Base-by-base conservation (phyloP, 352 stramenopile species). In the Detonula confervacea region DNA sequence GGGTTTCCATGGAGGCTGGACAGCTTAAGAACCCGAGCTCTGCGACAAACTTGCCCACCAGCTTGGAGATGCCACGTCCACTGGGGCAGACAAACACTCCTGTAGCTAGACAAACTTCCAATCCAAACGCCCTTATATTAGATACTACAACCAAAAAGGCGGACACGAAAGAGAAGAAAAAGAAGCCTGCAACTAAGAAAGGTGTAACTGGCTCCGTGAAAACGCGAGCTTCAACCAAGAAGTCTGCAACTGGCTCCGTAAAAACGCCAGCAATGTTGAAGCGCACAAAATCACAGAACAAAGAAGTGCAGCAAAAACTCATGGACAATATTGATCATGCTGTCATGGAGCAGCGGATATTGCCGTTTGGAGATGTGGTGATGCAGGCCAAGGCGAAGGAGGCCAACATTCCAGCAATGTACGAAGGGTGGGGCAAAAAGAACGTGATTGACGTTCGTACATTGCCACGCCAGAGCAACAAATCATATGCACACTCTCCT, bases 281-380 rank as follows among this genome's bases (percentile, higher is more conserved):
- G 12, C 35, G 35, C 6, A 44, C 6, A 12, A 44, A 44, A 12
- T 44, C 35, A 44, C 12, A 12, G 35, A 44, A 6, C 11, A 78
- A 89, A n/a, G n/a, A n/a, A n/a, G n/a, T n/a, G 63, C 90, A 87
- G 52, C 80, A 78, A 47, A 76, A 89, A 42, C 65, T 88, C 2
- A 91, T 91, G 87, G 73, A 91, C 77, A 66, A 81, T 57, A 65
- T 93, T 4, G 80, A 93, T 76, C 85, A 91, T 72, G 76, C 83
- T 16, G 75, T 89, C 7, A 56, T 87, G 25, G 85, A 91, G 51
- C 83, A 91, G 61, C 46, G 67, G 9, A 71, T 77, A 20, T 66
- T 91, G 44, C 66, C 91, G 59, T 91, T 90, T 72, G 69, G 71
- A 35, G 65, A 81, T 54, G 49, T 63, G 25, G 27, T 24, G 18